Percentiles rank a stretch among this genome's conserved stretches.
Evolutionary conservation across 139 green algal genomes (phyloP).

Genomic region (Raphidocelis subcapitata): DNA sequence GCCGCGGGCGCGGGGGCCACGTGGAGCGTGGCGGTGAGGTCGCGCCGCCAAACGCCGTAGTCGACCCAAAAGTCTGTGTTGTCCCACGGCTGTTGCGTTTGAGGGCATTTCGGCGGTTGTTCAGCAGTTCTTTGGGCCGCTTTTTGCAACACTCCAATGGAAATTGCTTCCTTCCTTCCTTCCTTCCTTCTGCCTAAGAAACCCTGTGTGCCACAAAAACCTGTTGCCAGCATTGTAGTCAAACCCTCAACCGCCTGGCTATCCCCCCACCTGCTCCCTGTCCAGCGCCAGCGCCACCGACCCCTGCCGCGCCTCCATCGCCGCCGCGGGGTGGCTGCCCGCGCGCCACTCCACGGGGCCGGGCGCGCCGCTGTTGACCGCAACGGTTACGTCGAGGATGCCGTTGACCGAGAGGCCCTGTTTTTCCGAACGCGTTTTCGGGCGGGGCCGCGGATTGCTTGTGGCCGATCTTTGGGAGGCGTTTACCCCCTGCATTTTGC

Average conservation of each 20-base stretch:
- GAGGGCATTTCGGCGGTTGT: no score
- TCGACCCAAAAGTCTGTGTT: slow-evolving; percentile 24
- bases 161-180: no score
- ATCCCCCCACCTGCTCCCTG: not conserved
- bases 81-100: not conserved
- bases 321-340: slow-evolving; percentile 7
- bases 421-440: not conserved
- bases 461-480: no score
- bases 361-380: slow-evolving; percentile 40
- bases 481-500: no score
- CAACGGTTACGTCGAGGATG: slow-evolving; percentile 33
- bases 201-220: no score
- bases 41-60: slow-evolving; percentile 45
- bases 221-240: no score
- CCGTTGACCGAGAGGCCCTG: slow-evolving; percentile 20
- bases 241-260: no score
- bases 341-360: slow-evolving; percentile 16
- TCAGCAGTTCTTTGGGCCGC: no score
- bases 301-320: not conserved
- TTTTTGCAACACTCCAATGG: no score
- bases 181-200: no score
- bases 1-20: slow-evolving; percentile 20
- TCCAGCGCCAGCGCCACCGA: slow-evolving; percentile 13
- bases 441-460: no score
- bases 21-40: slow-evolving; percentile 43